phyloP scores from a whole-genome alignment of 768 basidiomycete genomes.

The Russula olivacea region DNA sequence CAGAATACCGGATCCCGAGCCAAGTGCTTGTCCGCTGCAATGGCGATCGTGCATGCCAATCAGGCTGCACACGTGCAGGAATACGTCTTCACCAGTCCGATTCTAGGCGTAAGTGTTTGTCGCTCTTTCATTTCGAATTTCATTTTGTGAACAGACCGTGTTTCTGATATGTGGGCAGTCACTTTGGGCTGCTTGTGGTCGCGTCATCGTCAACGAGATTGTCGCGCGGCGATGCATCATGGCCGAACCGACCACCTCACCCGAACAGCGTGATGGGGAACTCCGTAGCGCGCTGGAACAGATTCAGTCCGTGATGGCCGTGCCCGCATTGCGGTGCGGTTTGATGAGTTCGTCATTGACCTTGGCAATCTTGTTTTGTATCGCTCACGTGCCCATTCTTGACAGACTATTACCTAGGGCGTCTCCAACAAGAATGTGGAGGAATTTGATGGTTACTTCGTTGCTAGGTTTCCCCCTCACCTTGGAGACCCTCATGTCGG shows the following conservation, averaged over 20 bases:
- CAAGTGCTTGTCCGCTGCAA: constrained; percentile 23
- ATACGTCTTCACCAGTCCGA: neutral
- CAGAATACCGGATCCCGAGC: constrained; percentile 23
- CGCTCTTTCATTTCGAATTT: neutral
- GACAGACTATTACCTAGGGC: constrained; percentile 19
- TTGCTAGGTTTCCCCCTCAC: neutral
- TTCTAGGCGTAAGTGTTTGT: constrained; percentile 14
- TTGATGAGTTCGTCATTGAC: constrained; percentile 19
- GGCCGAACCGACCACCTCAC: constrained; percentile 7
- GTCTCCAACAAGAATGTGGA: constrained; percentile 21
- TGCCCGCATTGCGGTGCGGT: constrained; percentile 7
- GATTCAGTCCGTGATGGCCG: constrained; percentile 17
- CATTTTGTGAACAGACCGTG: neutral
- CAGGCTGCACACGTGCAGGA: constrained; percentile 8
- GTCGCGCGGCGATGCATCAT: constrained; percentile 16
- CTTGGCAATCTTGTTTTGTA: neutral
- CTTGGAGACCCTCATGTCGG: neutral
- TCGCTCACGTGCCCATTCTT: neutral
- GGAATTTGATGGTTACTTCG: constrained; percentile 11
- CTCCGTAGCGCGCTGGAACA: constrained; percentile 19
- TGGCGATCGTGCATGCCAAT: constrained; percentile 18
- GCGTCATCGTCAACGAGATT: constrained; percentile 24
- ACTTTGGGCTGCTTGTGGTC: constrained; percentile 21
- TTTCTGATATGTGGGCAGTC: neutral
- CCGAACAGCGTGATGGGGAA: constrained; percentile 14